Conservation (phyloP, 441 rosid species). For the Croton laevigatus region DNA sequence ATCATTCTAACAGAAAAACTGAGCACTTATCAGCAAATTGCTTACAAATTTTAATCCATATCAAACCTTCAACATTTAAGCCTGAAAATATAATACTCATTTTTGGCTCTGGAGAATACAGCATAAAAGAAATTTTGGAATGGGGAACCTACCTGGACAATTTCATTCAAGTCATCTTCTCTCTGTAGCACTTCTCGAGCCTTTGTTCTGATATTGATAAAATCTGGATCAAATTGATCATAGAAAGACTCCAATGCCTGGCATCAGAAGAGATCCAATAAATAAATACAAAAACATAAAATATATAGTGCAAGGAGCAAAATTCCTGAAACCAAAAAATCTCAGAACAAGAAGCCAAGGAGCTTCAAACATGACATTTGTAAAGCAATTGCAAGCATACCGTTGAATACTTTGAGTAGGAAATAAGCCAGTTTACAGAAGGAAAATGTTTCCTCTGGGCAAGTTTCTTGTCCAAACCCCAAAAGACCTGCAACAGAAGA, state of each 20-base stretch:
- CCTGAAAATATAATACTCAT: background rate
- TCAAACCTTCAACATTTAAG: constrained; percentile 3
- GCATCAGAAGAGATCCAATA: constrained; percentile 20
- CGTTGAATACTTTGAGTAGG: constrained; percentile 93
- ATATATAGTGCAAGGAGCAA: background rate
- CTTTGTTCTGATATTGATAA: constrained; percentile 94
- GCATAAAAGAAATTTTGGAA: background rate
- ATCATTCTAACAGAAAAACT: background rate
- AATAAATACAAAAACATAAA: constrained; percentile 5
- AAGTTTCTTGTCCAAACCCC: constrained; percentile 99
- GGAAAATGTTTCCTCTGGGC: constrained; percentile 99
- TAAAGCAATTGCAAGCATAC: constrained; percentile 41
- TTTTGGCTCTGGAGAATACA: background rate
- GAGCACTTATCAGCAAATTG: background rate
- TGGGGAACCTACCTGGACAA: constrained; percentile 72
- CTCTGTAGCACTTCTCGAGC: constrained; percentile 98
- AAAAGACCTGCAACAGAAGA: constrained; percentile 65
- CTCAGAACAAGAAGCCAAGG: background rate
- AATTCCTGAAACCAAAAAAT: background rate
- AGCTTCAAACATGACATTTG: background rate
- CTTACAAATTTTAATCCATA: background rate
- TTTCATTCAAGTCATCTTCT: constrained; percentile 98
- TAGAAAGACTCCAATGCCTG: constrained; percentile 98
- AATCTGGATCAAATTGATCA: constrained; percentile 94
- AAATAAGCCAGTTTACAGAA: constrained; percentile 98